phyloP scores from a whole-genome alignment of 192 early-diverging fungal species.

The Spizellomyces sp. region DNA sequence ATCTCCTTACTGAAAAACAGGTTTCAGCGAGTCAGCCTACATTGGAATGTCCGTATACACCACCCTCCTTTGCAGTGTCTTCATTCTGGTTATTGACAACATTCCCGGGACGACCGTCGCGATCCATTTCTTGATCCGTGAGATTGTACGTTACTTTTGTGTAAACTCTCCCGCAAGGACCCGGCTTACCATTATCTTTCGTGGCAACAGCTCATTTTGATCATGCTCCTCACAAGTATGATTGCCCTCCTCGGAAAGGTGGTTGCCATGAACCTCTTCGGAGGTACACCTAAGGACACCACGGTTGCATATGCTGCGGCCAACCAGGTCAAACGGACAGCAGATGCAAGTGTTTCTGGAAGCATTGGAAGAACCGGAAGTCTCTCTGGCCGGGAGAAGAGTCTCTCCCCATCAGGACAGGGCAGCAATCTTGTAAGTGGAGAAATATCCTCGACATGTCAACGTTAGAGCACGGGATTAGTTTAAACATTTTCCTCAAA shows the following conservation, averaged over 20 bases:
- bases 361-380: too few species aligned
- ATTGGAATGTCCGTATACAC: neutral
- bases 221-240: slow-evolving; percentile 1
- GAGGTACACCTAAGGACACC: too few species aligned
- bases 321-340: too few species aligned
- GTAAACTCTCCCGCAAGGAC: neutral
- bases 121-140: slow-evolving; percentile 4
- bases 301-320: too few species aligned
- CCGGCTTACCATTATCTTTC: neutral
- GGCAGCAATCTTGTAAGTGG: too few species aligned
- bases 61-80: neutral
- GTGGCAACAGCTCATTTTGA: neutral
- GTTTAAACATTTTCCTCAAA: too few species aligned
- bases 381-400: too few species aligned
- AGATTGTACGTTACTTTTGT: neutral
- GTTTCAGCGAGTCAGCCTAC: slow-evolving; percentile 2
- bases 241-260: neutral
- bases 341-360: too few species aligned
- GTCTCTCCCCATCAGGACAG: too few species aligned
- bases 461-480: too few species aligned
- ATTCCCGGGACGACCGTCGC: neutral
- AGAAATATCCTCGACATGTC: too few species aligned
- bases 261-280: neutral
- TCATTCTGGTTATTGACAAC: slow-evolving; percentile 3
- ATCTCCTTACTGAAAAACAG: neutral